Evolutionary conservation across 192 early-diverging fungal species (phyloP), one percentile per base, ranked within the genome.

Genomic region (Backusella luteola): DNA sequence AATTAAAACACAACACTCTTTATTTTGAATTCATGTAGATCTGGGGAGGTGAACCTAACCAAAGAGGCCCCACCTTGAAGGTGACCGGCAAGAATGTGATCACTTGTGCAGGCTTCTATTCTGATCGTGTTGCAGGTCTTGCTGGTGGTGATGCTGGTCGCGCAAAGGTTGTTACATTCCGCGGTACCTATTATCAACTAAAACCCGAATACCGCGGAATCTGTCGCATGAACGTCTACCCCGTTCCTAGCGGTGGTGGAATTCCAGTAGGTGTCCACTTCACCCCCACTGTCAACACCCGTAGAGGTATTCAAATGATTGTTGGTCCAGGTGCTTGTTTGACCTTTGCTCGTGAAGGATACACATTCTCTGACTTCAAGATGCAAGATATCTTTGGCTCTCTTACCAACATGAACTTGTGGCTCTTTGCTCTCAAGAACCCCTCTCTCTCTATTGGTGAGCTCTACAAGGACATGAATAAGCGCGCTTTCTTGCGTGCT

Each of bases 201-300:
- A 77, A 77, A 67, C 76, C 73, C 14, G 80, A 78, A 76, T 78
- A 78, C 29, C 76, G 80, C 26, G 73, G 69, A 5, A 76, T 82
- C 72, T 73, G 72, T 29, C 67, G 74, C 17, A 77, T 77, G 73
- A 82, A 82, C 56, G 68, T 82, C 66, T 82, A 82, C 66, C 80
- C 80, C 15, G 74, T 82, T 29, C 80, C 80, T 26, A 82, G 80
- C 15, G 77, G 77, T 42, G 76, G 76, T 34, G 80, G 80, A 35
- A 82, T 82, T 46, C 76, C 80, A 34, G 80, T 82, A 11, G 80
- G 80, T 72, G 74, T 76, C 12, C 80, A 82, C 23, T 74, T 82
- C n/a, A 78, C 80, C 5, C 80, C 80, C 1, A 82, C 80, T 34
- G 77, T 74, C 0, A 74, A 82, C 46, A 42, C 69, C 4, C 73